phyloP scores from a whole-genome alignment of 2,329 filamentous ascomycete species.

The Cytospora mali region DNA sequence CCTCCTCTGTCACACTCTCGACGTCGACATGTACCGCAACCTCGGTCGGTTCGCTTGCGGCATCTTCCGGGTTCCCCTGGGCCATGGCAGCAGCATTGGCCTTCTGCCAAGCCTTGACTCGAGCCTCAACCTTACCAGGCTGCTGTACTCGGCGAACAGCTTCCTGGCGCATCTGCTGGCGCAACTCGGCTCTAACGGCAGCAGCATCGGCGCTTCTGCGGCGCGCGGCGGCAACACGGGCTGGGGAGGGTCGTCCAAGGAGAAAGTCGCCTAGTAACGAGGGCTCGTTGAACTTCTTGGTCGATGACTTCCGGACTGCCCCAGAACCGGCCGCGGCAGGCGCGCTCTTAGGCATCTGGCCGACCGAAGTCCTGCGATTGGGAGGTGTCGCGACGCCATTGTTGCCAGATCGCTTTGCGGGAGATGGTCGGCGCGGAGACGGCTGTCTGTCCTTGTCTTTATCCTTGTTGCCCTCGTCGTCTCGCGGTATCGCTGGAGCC shows the following conservation, averaged over 20 bases:
- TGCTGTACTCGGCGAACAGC: conserved; percentile 61
- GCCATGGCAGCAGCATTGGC: conserved; percentile 68
- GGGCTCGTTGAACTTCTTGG: conserved; percentile 44
- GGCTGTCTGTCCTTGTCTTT: conserved; percentile 27
- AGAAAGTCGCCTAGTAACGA: conserved; percentile 61
- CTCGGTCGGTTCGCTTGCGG: conserved; percentile 60
- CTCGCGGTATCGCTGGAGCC: conserved; percentile 28
- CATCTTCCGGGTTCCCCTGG: conserved; percentile 52
- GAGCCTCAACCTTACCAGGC: conserved; percentile 71
- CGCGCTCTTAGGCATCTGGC: conserved; percentile 47
- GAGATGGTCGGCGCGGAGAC: conserved; percentile 21
- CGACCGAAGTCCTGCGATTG: conserved; percentile 32
- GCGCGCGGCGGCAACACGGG: conserved; percentile 50
- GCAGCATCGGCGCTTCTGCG: conserved; percentile 59
- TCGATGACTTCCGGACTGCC: conserved; percentile 37
- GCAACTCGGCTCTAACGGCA: conserved; percentile 56
- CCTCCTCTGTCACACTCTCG: conserved; percentile 63
- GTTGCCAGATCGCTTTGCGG: conserved; percentile 25
- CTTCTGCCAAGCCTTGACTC: conserved; percentile 85
- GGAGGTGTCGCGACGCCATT: conserved; percentile 34
- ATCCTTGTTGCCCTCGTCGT: conserved; percentile 25
- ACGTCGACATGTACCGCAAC: conserved; percentile 63
- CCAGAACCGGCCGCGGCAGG: conserved; percentile 39
- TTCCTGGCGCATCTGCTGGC: conserved; percentile 60
- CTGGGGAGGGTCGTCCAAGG: conserved; percentile 57